Evolutionary conservation across 2,329 filamentous ascomycete genomes (phyloP).

Genomic region (Didymella pinodella): DNA sequence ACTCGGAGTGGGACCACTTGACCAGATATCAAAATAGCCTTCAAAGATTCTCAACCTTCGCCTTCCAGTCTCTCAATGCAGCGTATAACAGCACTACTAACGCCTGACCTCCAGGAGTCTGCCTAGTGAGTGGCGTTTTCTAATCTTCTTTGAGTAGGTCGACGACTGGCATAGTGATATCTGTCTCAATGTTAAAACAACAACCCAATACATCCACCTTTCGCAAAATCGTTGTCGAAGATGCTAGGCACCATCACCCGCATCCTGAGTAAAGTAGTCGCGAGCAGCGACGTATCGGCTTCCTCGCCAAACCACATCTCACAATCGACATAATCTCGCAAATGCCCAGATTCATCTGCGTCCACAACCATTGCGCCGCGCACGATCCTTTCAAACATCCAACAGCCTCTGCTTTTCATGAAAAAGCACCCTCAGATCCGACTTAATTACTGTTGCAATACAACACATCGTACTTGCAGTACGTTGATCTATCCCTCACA

Average conservation of each 20-base stretch:
- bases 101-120: slow-evolving; percentile 47
- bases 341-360: slow-evolving; percentile 49
- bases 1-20: slow-evolving; percentile 6
- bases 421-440: slow-evolving; percentile 25
- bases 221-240: slow-evolving; percentile 42
- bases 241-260: slow-evolving; percentile 53
- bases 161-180: slow-evolving; percentile 53
- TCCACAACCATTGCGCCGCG: slow-evolving; percentile 48
- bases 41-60: neutral
- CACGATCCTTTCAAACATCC: slow-evolving; percentile 50
- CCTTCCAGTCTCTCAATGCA: slow-evolving; percentile 53
- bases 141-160: slow-evolving; percentile 40
- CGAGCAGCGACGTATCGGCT: slow-evolving; percentile 57
- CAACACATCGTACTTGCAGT: slow-evolving; percentile 8
- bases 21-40: neutral
- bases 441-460: slow-evolving; percentile 53
- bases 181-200: slow-evolving; percentile 48
- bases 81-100: slow-evolving; percentile 56
- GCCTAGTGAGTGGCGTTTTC: slow-evolving; percentile 32
- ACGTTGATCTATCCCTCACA: slow-evolving; percentile 15
- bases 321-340: slow-evolving; percentile 59
- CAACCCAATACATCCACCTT: slow-evolving; percentile 51
- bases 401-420: slow-evolving; percentile 36
- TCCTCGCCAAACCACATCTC: slow-evolving; percentile 58
- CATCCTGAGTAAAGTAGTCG: slow-evolving; percentile 57